Evolutionary conservation across 176 grass and related monocot genomes (phyloP).

Genomic region (Musa troglodytarum): DNA sequence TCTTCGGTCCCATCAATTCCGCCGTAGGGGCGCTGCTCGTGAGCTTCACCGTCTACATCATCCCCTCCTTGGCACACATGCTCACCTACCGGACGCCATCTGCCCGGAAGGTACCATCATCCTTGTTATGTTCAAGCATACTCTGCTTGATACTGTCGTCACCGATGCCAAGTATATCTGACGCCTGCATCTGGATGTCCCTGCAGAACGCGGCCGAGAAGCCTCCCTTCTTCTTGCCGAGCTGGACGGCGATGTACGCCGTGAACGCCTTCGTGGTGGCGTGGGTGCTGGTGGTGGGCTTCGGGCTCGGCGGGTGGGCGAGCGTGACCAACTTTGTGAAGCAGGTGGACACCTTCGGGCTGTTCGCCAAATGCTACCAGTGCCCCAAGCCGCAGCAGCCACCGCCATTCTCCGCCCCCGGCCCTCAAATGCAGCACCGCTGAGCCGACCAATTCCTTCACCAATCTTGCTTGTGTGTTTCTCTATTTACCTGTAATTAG

Average conservation of each 20-base stretch:
- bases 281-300: conserved; percentile 76
- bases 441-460: background rate
- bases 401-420: background rate
- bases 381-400: conserved; percentile 44
- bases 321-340: conserved; percentile 66
- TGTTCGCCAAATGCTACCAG: conserved; percentile 91
- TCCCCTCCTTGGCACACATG: conserved; percentile 14
- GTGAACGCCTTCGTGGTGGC: conserved; percentile 67
- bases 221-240: conserved; percentile 61
- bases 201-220: conserved; percentile 72
- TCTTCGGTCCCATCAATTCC: conserved; percentile 24
- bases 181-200: background rate
- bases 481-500: conserved; percentile 60
- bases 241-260: conserved; percentile 75
- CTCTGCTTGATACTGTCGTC: too few relatives aligned
- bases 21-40: conserved; percentile 18
- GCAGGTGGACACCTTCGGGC: conserved; percentile 76
- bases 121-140: background rate
- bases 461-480: conserved; percentile 15
- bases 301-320: conserved; percentile 78
- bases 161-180: too few relatives aligned
- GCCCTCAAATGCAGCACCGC: background rate
- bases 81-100: conserved; percentile 23
- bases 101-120: conserved; percentile 32
- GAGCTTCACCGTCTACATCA: conserved; percentile 24